Conservation (phyloP, 805 yeast genomes). For the Priceomyces medius region DNA sequence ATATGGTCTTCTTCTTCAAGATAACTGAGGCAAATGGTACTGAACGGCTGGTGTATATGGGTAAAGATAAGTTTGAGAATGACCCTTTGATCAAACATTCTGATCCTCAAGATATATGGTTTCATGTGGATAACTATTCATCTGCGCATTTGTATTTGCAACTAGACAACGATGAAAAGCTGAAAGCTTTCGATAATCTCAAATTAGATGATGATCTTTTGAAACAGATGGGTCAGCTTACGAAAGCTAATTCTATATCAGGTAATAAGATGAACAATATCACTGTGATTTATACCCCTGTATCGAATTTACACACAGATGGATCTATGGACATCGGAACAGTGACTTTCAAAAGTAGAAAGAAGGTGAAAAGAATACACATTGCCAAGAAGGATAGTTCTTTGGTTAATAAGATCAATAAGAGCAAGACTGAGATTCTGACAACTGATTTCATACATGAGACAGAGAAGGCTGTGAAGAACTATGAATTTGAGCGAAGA, state of each 20-base stretch:
- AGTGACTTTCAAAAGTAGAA: constrained; percentile 65
- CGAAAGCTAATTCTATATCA: constrained; percentile 74
- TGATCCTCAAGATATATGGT: constrained; percentile 69
- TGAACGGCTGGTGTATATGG: constrained; percentile 54
- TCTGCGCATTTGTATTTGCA: constrained; percentile 77
- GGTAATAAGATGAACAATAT: constrained; percentile 70
- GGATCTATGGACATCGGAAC: constrained; percentile 78
- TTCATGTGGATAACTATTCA: constrained; percentile 74
- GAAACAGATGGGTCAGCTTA: constrained; percentile 58
- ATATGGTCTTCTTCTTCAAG: constrained; percentile 33
- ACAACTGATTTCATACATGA: constrained; percentile 44
- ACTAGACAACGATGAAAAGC: constrained; percentile 45
- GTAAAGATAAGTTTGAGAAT: constrained; percentile 71
- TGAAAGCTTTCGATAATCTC: constrained; percentile 47
- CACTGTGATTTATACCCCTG: constrained; percentile 71
- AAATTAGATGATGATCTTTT: constrained; percentile 45
- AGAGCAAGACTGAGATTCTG: constrained; percentile 57
- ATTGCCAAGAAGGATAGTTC: constrained; percentile 58
- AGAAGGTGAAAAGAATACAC: constrained; percentile 50
- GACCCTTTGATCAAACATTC: constrained; percentile 57
- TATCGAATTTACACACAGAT: constrained; percentile 63
- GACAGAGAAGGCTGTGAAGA: constrained; percentile 23
- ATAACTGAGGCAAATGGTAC: constrained; percentile 24
- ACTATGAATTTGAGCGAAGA: constrained; percentile 22
- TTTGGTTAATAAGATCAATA: constrained; percentile 59